phyloP scores from a whole-genome alignment of 1,139 yeast species.

The Yamadazyma sp. region DNA sequence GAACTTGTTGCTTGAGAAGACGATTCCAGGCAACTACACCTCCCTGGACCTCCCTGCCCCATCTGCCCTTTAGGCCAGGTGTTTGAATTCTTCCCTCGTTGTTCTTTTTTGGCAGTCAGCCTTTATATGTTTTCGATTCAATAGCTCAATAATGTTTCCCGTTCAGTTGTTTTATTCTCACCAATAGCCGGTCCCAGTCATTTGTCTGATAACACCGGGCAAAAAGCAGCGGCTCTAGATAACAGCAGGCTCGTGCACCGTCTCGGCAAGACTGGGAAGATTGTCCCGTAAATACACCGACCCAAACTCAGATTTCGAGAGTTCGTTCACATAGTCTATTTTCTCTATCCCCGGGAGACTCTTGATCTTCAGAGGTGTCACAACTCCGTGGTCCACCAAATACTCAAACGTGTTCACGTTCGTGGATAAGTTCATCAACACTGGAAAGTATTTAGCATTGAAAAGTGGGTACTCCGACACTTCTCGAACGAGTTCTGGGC shows the following conservation, averaged over 20 bases:
- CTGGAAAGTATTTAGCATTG: conserved; percentile 25
- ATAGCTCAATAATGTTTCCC: too few species aligned
- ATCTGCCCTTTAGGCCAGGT: too few species aligned
- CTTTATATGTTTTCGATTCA: too few species aligned
- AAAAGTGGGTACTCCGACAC: conserved; percentile 21
- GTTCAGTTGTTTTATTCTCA: too few species aligned
- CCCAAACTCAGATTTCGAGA: conserved; percentile 26
- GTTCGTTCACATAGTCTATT: conserved; percentile 21
- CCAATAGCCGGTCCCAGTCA: too few species aligned
- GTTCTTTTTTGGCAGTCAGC: too few species aligned
- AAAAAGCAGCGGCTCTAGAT: too few species aligned
- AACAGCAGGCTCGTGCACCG: neutral
- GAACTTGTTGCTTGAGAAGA: conserved; percentile 10
- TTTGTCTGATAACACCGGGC: too few species aligned
- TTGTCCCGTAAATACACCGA: conserved; percentile 24
- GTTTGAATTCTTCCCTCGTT: too few species aligned
- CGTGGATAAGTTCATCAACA: conserved; percentile 29
- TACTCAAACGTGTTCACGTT: conserved; percentile 19
- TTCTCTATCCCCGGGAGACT: conserved; percentile 27
- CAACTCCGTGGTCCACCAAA: conserved; percentile 15
- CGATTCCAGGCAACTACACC: too few species aligned
- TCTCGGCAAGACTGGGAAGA: conserved; percentile 24
- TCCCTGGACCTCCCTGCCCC: too few species aligned
- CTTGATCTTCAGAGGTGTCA: conserved; percentile 20
- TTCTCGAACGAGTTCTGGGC: conserved; percentile 17